Base-by-base conservation (phyloP, 495 filamentous ascomycete genomes). In the Clavariopsis aquatica region DNA sequence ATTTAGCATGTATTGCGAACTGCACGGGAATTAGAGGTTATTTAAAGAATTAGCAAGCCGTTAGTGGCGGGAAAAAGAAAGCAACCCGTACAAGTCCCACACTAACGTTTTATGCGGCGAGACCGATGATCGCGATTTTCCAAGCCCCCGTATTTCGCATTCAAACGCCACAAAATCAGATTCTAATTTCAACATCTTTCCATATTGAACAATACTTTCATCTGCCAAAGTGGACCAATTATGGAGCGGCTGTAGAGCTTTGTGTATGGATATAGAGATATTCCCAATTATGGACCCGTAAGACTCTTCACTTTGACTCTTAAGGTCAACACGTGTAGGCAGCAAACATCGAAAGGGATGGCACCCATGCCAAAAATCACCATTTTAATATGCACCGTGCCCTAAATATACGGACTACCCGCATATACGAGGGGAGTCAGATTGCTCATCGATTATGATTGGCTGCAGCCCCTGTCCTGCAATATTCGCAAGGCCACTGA, bases 371-470 rank as follows among this genome's bases (percentile, higher is more conserved):
- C 36, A 13, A n/a, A 10, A 6, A 1, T 36, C 8, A n/a, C 10
- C 34, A 23, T 45, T 27, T 26, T 4, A 47, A 47, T 47, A 57
- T 24, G 55, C 41, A 54, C 17, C 22, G 36, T 24, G 55, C 55
- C 38, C 41, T 27, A 57, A 57, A 57, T 57, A 57, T 22, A 57
- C 52, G 52, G 52, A 20, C 52, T 22, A 38, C 29, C 17, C 20
- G 49, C 49, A 56, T 26, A 56, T 7, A 54, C 51, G 51, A 54
- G 26, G n/a, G 2, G 6, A 4, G n/a, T 5, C 26, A n/a, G 19
- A 23, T 10, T 49, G 2, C 9, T 23, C 20, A 9, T 9, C 24
- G 23, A 7, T 2, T 49, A 27, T 24, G 47, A 49, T 49, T 49
- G 47, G 47, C 19, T 49, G 7, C n/a, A n/a, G 20, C 47, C 20